These are phyloP conservation scores for Chaetomium fimeti DNA, from an alignment of 495 filamentous ascomycete genomes.

Conservation along the genomic window DNA sequence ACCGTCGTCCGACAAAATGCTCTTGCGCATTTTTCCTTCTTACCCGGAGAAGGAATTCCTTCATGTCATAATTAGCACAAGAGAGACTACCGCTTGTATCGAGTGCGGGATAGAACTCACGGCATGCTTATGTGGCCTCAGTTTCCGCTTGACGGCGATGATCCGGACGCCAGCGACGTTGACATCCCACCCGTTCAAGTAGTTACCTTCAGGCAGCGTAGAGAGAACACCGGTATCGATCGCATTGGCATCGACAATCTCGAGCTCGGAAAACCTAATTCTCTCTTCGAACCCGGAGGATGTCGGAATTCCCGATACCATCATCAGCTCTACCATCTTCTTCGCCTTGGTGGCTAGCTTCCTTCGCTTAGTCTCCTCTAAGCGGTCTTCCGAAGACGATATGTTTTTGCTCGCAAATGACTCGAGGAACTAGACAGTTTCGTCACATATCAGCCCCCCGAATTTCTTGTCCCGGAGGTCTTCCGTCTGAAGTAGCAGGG, in stretches of 20 bases:
- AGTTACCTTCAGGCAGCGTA: constrained; percentile 84
- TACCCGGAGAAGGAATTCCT: constrained; percentile 90
- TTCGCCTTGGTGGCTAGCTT: constrained; percentile 90
- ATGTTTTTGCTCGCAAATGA: constrained; percentile 98
- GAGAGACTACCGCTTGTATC: not conserved
- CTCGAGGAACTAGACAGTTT: constrained; percentile 72
- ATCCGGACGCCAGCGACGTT: constrained; percentile 91
- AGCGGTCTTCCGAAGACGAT: constrained; percentile 89
- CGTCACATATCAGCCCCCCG: not conserved
- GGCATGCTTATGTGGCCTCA: constrained; percentile 88
- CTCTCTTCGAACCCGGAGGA: constrained; percentile 96
- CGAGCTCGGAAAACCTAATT: constrained; percentile 92
- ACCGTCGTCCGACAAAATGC: constrained; percentile 76
- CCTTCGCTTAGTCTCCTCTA: constrained; percentile 92
- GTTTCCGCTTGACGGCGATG: constrained; percentile 75
- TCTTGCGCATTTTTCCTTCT: constrained; percentile 69
- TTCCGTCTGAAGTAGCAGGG: not conserved
- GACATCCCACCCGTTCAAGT: constrained; percentile 93
- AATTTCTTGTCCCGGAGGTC: not conserved
- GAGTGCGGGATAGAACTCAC: constrained; percentile 51
- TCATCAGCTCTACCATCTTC: constrained; percentile 97
- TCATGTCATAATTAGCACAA: constrained; percentile 26
- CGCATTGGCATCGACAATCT: constrained; percentile 89
- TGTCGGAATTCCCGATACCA: constrained; percentile 95
- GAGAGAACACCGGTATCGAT: constrained; percentile 83